A percentile compares a stretch with the other conserved stretches of the same genome.
phyloP scores from a whole-genome alignment of 257 asterid genomes.

The Petunia secreta region DNA sequence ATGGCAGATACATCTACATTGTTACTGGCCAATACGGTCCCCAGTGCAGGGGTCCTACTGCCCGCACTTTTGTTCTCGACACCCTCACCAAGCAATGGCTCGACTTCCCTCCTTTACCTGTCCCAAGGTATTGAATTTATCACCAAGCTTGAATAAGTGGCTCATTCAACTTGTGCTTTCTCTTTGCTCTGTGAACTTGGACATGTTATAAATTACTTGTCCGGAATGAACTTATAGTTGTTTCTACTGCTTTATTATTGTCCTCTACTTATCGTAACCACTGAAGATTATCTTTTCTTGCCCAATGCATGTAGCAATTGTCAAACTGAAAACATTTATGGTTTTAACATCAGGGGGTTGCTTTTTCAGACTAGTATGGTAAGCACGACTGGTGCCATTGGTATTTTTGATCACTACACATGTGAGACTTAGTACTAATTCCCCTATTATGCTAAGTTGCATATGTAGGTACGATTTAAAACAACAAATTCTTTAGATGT shows the following conservation, averaged over 20 bases:
- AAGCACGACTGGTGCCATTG: constrained; percentile 5
- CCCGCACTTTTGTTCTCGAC: constrained; percentile 77
- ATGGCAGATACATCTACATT: constrained; percentile 85
- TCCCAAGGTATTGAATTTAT: constrained; percentile 58
- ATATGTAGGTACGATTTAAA: background rate
- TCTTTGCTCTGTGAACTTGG: background rate
- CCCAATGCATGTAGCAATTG: background rate
- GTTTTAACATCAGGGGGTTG: constrained; percentile 1
- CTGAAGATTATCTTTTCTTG: background rate
- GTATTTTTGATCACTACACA: background rate
- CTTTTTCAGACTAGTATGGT: constrained; percentile 8
- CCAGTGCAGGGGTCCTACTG: constrained; percentile 95
- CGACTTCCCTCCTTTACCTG: constrained; percentile 75
- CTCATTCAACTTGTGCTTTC: background rate
- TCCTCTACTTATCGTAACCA: background rate
- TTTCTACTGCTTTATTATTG: background rate
- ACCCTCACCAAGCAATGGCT: constrained; percentile 74
- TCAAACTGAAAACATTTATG: background rate
- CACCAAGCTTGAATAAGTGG: background rate
- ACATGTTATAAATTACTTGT: background rate
- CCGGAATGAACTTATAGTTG: background rate
- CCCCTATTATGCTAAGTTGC: background rate
- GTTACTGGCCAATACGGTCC: constrained; percentile 95
- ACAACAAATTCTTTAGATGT: background rate
- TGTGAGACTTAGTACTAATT: background rate